These are phyloP conservation scores for Cercospora sesami DNA, from an alignment of 2,329 filamentous ascomycete genomes.

Conservation along the genomic window DNA sequence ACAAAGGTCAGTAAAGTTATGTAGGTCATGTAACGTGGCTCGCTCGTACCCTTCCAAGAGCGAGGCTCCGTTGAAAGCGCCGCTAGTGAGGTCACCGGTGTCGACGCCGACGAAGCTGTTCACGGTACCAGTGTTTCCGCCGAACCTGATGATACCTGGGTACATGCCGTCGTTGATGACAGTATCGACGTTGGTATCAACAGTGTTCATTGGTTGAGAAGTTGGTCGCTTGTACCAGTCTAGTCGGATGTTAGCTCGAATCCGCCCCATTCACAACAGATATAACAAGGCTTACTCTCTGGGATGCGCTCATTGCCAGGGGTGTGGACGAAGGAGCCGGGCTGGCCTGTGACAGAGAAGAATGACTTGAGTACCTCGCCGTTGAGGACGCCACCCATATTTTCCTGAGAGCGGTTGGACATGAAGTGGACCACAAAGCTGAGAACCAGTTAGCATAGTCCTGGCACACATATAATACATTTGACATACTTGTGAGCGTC, in stretches of 20 bases:
- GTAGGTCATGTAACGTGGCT: neutral
- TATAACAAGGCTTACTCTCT: conserved; percentile 26
- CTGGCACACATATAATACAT: too few species aligned
- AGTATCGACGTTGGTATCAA: conserved; percentile 19
- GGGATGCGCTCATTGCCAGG: conserved; percentile 40
- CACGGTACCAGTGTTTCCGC: conserved; percentile 40
- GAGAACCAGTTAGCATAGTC: neutral
- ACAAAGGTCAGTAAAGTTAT: neutral
- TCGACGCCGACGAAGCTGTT: conserved; percentile 41
- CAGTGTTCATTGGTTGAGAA: conserved; percentile 31
- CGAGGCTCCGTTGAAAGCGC: conserved; percentile 26
- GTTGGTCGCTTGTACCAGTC: conserved; percentile 37
- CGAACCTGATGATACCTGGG: conserved; percentile 35
- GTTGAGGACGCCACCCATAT: conserved; percentile 27
- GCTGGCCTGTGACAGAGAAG: conserved; percentile 31
- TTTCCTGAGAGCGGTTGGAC: conserved; percentile 28
- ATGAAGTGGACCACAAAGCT: conserved; percentile 27
- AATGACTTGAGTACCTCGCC: conserved; percentile 30
- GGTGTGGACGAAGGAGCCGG: conserved; percentile 23
- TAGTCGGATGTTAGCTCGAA: conserved; percentile 30
- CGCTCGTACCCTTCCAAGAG: conserved; percentile 24
- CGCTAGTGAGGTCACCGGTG: conserved; percentile 40
- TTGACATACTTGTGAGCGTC: neutral
- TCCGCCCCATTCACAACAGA: neutral
- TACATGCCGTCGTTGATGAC: conserved; percentile 23